These are phyloP conservation scores for Pythium vanterpoolii DNA, from an alignment of 352 stramenopile genomes.

Conservation along the genomic window DNA sequence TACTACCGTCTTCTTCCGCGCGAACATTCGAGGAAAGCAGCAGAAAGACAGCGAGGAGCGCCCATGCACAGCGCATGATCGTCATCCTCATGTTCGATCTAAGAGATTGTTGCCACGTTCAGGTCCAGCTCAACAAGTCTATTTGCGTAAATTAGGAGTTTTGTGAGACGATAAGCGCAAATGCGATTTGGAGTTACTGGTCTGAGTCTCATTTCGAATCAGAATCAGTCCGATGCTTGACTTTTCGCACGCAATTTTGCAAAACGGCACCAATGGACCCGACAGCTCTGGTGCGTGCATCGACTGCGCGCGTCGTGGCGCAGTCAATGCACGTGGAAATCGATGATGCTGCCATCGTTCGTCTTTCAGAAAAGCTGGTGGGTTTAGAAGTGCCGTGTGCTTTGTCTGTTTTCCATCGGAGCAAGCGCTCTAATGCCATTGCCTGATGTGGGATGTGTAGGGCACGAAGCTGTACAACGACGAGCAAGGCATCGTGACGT, in stretches of 20 bases:
- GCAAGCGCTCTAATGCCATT: constrained; percentile 5
- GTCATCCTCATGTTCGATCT: constrained; percentile 1
- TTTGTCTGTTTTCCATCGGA: background rate
- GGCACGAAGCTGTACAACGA: constrained; percentile 32
- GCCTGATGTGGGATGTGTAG: constrained; percentile 12
- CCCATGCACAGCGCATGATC: constrained; percentile 8
- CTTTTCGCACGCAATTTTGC: too few species aligned
- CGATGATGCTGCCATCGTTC: constrained; percentile 25
- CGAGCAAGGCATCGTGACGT: constrained; percentile 49
- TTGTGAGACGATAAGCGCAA: background rate
- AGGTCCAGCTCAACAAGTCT: constrained; percentile 3
- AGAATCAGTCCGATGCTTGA: too few species aligned
- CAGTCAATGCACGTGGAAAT: constrained; percentile 37
- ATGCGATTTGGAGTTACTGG: too few species aligned
- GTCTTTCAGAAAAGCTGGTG: constrained; percentile 47
- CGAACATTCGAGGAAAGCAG: background rate
- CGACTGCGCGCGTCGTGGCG: constrained; percentile 44
- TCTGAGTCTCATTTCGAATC: too few species aligned
- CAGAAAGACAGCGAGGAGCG: background rate
- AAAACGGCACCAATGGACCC: too few species aligned
- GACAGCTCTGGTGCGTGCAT: constrained; percentile 45
- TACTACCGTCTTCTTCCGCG: background rate
- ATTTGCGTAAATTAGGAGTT: background rate
- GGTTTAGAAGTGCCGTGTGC: background rate
- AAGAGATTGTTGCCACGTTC: background rate